Conservation (phyloP, 169 alveolate genomes). For the Plasmodium malariae region DNA sequence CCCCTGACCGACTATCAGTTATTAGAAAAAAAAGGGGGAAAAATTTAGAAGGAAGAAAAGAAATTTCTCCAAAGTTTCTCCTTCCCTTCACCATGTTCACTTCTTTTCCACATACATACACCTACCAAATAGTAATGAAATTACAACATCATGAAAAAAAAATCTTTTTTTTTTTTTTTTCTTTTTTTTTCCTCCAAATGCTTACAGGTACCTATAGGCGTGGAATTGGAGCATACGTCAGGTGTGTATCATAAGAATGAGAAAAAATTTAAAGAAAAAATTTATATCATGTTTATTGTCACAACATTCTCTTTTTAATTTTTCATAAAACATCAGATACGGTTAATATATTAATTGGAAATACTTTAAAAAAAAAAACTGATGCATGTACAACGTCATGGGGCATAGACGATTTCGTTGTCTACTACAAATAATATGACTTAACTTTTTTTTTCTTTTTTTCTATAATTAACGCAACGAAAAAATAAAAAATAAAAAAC, state of each 20-base stretch:
- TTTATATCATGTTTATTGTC: neutral
- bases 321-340: conserved; percentile 28
- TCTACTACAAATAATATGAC: conserved; percentile 79
- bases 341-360: conserved; percentile 74
- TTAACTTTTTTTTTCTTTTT: conserved; percentile 8
- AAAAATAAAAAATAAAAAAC: conserved; percentile 9
- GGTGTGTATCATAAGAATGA: conserved; percentile 37
- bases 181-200: neutral
- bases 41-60: neutral
- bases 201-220: conserved; percentile 32
- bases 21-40: neutral
- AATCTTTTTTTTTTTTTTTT: neutral
- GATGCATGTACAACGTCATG: conserved; percentile 87
- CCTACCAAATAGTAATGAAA: neutral
- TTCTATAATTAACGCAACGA: conserved; percentile 8
- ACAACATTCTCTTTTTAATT: neutral
- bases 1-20: conserved; percentile 58
- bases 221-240: conserved; percentile 49
- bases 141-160: neutral
- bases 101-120: too few species aligned
- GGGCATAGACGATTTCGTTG: conserved; percentile 88
- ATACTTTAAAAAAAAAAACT: conserved; percentile 77
- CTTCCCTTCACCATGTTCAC: too few species aligned
- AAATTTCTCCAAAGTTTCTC: neutral
- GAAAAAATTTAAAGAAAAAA: neutral